Evolutionary conservation across 768 basidiomycete genomes (phyloP), one percentile per base, ranked within the genome.

Genomic region (Hygrophorus pudorinus): DNA sequence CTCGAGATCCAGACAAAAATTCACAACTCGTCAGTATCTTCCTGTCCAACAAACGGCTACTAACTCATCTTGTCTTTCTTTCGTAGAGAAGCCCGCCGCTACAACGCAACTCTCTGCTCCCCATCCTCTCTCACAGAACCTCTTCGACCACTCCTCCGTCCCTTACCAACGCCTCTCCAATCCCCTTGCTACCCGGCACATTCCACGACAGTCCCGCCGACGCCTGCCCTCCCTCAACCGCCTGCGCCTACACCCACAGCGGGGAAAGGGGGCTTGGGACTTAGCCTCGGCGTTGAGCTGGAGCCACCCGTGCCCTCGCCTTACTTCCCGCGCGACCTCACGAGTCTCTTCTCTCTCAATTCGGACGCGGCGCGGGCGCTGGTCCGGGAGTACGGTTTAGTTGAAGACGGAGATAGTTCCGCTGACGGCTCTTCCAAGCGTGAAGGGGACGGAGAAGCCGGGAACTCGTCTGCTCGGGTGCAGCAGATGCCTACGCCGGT

Each of bases 101-200:
- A 64, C 46, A 70, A 71, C 54, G 54, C 61, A 9, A 57, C 61
- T 16, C 53, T 75, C 50, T 49, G 63, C 45, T 56, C 64, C 4
- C 24, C 3, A 24, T 57, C 62, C 39, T 59, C 65, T 17, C 59
- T 65, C 34, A 52, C 58, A n/a, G 68, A 66, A 13, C 68, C 69
- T 9, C 59, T 77, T 21, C 64, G 70, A 16, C 73, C 74, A 13
- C 68, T 78, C 3, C 59, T 78, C 12, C 69, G 74, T 0, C 75
- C 76, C 1, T 58, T 72, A 14, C 68, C 69, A 1, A 70, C 67
- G 13, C 67, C 68, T 34, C 63, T 69, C 38, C 71, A 73, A 51
- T 72, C 71, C 4, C 72, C 71, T 2, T 49, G 59, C 30, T 57
- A 57, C 38, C 39, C 40, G 30, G n/a, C 13, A 5, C 41, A 24